Conservation (phyloP, 768 basidiomycete species). For the Chalciporus sphaerocephalus region DNA sequence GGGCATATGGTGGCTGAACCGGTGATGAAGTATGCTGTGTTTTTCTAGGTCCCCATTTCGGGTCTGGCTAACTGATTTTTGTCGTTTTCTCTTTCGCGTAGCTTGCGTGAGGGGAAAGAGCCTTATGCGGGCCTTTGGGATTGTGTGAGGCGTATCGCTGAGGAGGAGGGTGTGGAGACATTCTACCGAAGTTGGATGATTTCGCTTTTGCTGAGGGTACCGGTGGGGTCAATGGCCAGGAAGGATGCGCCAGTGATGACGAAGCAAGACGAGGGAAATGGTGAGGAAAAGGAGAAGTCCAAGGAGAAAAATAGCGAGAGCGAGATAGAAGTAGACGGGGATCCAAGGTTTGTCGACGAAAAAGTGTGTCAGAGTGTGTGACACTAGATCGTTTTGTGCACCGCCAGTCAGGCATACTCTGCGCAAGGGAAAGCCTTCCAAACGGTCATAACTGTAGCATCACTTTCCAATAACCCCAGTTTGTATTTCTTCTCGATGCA, state of each 20-base stretch:
- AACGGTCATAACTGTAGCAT: too few species aligned
- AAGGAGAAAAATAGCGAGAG: too few species aligned
- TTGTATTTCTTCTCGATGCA: too few species aligned
- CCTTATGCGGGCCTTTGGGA: neutral
- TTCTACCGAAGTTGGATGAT: neutral
- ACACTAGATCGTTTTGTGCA: too few species aligned
- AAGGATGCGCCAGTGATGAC: neutral
- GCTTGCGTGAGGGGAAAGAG: neutral
- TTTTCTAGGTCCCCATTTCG: too few species aligned
- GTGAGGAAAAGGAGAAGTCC: neutral
- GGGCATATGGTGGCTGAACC: neutral
- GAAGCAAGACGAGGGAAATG: neutral
- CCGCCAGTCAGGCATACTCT: too few species aligned
- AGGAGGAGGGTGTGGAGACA: neutral
- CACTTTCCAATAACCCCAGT: too few species aligned
- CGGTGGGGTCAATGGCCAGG: neutral
- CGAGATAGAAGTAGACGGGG: neutral
- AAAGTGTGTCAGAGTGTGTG: too few species aligned
- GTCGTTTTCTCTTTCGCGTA: too few species aligned
- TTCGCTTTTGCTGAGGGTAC: neutral
- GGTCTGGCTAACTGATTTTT: too few species aligned
- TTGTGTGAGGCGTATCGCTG: neutral
- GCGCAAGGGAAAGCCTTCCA: too few species aligned
- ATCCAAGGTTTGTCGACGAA: too few species aligned
- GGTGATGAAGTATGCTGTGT: neutral